Conservation (phyloP, 768 basidiomycete species). For the Lepiota subincarnata region DNA sequence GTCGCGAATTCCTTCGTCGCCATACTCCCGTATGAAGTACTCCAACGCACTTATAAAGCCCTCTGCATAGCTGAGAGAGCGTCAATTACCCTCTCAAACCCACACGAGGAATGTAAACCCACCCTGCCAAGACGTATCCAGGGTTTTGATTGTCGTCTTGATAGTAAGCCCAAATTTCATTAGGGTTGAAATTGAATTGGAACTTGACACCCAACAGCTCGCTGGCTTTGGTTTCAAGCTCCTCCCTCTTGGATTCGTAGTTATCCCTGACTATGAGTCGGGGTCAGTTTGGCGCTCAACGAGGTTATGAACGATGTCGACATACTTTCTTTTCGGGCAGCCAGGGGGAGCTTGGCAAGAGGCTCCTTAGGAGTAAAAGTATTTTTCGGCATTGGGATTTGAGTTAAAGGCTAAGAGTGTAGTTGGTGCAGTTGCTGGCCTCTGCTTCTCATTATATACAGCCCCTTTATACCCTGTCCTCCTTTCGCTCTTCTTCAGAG, state of each 20-base stretch:
- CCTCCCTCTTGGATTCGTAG: constrained; percentile 32
- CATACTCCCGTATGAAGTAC: constrained; percentile 26
- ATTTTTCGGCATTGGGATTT: constrained; percentile 13
- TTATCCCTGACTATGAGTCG: constrained; percentile 31
- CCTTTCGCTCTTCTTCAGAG: neutral
- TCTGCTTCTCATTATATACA: neutral
- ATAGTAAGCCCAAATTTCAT: constrained; percentile 33
- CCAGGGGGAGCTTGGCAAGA: constrained; percentile 32
- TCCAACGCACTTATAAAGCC: constrained; percentile 30
- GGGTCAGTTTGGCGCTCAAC: neutral
- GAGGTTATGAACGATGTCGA: neutral
- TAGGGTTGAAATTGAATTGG: constrained; percentile 30
- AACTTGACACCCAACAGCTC: constrained; percentile 25
- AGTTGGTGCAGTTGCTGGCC: neutral
- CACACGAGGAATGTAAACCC: neutral
- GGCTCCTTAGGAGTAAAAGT: constrained; percentile 28
- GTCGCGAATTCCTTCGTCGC: constrained; percentile 31
- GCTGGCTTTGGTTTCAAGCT: constrained; percentile 27
- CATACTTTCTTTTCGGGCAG: constrained; percentile 34
- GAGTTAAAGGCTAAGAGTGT: neutral
- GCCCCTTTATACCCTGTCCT: too few species aligned
- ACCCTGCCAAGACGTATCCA: constrained; percentile 19
- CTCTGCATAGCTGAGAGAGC: constrained; percentile 28
- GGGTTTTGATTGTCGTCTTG: constrained; percentile 17
- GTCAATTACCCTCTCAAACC: neutral